Conservation (phyloP, 176 grass and related monocot genomes). For the Phoenix dactylifera region DNA sequence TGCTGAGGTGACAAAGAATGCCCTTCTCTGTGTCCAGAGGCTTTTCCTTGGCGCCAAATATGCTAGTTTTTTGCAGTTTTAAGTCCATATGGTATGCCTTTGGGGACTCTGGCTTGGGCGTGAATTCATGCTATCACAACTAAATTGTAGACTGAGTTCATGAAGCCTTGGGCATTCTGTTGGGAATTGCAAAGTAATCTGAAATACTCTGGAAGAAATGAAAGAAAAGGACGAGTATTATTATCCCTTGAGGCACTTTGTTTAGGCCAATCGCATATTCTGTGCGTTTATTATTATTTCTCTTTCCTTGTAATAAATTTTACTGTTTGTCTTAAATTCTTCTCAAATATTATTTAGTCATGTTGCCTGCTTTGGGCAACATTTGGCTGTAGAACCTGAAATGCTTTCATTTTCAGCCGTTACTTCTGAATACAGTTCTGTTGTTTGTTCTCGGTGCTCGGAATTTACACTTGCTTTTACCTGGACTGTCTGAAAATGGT, state of each 20-base stretch:
- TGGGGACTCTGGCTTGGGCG: background rate
- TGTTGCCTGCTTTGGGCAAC: too few species aligned
- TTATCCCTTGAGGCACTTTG: constrained; percentile 27
- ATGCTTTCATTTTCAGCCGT: too few species aligned
- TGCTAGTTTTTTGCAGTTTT: constrained; percentile 77
- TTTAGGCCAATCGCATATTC: constrained; percentile 24
- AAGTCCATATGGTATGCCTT: constrained; percentile 18
- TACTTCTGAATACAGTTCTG: too few species aligned
- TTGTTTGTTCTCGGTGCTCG: too few species aligned
- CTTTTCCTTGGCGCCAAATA: constrained; percentile 94
- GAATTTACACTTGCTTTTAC: too few species aligned
- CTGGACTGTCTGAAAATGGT: too few species aligned
- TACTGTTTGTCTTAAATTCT: background rate
- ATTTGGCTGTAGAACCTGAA: too few species aligned
- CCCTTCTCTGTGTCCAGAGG: constrained; percentile 75
- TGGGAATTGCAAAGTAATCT: constrained; percentile 14
- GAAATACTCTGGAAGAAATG: constrained; percentile 18
- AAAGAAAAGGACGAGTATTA: constrained; percentile 18
- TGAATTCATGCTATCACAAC: too few species aligned
- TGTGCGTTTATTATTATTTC: constrained; percentile 33
- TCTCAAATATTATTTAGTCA: too few species aligned
- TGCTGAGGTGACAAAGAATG: constrained; percentile 78
- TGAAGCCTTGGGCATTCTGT: constrained; percentile 1
- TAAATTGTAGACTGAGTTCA: too few species aligned
- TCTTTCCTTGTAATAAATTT: constrained; percentile 58